Conservation (phyloP, 73 alveolate species). For the Stentor roeselii region DNA sequence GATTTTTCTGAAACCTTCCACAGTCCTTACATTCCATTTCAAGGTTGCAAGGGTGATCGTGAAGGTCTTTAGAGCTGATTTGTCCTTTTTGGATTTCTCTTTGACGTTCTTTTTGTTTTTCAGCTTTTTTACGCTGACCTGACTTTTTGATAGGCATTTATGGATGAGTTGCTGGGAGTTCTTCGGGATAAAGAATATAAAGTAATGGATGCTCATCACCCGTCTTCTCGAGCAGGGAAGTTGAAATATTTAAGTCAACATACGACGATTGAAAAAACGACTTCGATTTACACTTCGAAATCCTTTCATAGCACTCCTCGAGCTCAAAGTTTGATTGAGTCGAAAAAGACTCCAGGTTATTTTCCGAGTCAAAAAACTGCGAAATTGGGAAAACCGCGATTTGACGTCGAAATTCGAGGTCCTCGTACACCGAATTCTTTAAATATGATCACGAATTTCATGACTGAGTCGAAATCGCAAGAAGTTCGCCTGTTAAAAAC, state of each 20-base stretch:
- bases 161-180: no score
- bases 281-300: not conserved
- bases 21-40: slow-evolving; percentile 20
- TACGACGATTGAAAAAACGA: not conserved
- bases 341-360: not conserved
- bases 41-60: slow-evolving; percentile 22
- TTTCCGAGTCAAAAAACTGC: not conserved
- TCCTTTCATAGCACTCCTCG: not conserved
- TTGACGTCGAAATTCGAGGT: not conserved
- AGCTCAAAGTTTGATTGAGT: not conserved
- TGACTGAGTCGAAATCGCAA: not conserved
- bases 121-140: slow-evolving; percentile 27
- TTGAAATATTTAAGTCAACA: no score
- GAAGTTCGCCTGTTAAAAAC: not conserved
- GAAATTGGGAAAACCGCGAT: no score
- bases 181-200: no score
- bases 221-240: no score
- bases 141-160: slow-evolving; percentile 28
- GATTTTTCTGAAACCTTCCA: slow-evolving; percentile 4
- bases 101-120: slow-evolving; percentile 26
- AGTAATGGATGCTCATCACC: no score
- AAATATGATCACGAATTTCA: not conserved
- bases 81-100: slow-evolving; percentile 18
- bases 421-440: not conserved
- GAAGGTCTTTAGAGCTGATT: slow-evolving; percentile 1